Evolutionary conservation across 495 filamentous ascomycete genomes (phyloP), one percentile per base, ranked within the genome.

Genomic region (Ascodesmis nigricans): DNA sequence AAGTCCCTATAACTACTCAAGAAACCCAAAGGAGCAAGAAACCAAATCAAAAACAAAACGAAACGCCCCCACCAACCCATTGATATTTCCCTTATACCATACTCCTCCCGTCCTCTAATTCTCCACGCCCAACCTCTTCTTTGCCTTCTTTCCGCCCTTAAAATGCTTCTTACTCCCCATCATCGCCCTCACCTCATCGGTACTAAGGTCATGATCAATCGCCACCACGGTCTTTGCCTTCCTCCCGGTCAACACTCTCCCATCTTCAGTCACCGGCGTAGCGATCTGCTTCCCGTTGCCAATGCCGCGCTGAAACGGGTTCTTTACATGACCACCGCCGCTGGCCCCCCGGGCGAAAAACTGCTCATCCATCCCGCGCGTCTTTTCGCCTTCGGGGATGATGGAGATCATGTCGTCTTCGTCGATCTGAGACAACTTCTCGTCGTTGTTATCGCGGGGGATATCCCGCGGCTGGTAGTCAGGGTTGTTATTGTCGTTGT

Each of bases 111-210:
- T n/a, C n/a, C n/a, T n/a, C n/a, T n/a, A n/a, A n/a, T n/a, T n/a
- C n/a, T n/a, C n/a, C n/a, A n/a, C n/a, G n/a, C 3, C 20, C 16
- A 15, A 47, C 66, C 66, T 30, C 40, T 55, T 61, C 60, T 71
- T 72, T 7, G 59, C 57, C 52, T 67, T 67, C 27, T 47, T 70
- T 35, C 74, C 71, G 5, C 64, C 73, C 61, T 95, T 95, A 56
- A 80, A 92, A 55, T 95, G 90, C 59, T 93, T 95, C 69, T 99
- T 99, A 17, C 75, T 69, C 4, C 61, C 63, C 46, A 61, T 55
- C 23, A 65, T 35, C 50, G 64, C 33, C 17, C 40, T 67, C 42
- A 92, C 61, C 33, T 95, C 90, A 21, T 72, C 75, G 1, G 79
- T 75, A 50, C 90, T 79, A 8, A 93, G 50, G 27, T 75, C 73